Evolutionary conservation across 139 green algal species (phyloP).

Genomic region (Zygnema cylindricum): DNA sequence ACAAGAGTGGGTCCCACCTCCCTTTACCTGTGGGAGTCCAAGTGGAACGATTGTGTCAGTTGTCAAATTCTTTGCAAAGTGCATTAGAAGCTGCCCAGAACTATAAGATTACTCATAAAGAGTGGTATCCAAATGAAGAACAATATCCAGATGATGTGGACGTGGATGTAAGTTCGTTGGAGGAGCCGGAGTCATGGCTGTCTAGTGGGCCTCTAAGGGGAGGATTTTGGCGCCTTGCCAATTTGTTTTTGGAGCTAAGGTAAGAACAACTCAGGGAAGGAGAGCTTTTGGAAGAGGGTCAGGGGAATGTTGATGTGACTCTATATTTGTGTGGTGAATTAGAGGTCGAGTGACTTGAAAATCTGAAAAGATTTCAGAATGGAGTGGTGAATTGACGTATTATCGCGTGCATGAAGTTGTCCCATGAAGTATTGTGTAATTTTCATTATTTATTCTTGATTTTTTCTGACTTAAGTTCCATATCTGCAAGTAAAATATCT

Average conservation of each 20-base stretch:
- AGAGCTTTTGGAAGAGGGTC: too few relatives aligned
- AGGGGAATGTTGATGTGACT: too few relatives aligned
- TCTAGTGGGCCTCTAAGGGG: neutral
- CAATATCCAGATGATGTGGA: neutral
- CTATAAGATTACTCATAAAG: neutral
- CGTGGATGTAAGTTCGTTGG: neutral
- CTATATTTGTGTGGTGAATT: too few relatives aligned
- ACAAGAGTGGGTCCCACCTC: neutral
- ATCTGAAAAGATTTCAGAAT: too few relatives aligned
- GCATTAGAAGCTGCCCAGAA: neutral
- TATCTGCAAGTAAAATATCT: too few relatives aligned
- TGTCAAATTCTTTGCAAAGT: neutral
- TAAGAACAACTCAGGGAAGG: too few relatives aligned
- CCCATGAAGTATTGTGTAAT: too few relatives aligned
- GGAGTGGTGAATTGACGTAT: too few relatives aligned
- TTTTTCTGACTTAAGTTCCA: too few relatives aligned
- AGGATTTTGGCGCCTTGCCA: neutral
- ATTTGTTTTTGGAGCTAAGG: neutral
- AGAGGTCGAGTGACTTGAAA: too few relatives aligned
- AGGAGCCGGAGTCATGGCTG: neutral
- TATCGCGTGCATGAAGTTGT: too few relatives aligned
- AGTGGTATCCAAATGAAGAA: slow-evolving; percentile 13
- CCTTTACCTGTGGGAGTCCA: neutral
- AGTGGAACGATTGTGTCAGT: neutral
- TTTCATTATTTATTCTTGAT: too few relatives aligned